Evolutionary conservation across 345 rosid genomes (phyloP).

Genomic region (Gossypium herbaceum): DNA sequence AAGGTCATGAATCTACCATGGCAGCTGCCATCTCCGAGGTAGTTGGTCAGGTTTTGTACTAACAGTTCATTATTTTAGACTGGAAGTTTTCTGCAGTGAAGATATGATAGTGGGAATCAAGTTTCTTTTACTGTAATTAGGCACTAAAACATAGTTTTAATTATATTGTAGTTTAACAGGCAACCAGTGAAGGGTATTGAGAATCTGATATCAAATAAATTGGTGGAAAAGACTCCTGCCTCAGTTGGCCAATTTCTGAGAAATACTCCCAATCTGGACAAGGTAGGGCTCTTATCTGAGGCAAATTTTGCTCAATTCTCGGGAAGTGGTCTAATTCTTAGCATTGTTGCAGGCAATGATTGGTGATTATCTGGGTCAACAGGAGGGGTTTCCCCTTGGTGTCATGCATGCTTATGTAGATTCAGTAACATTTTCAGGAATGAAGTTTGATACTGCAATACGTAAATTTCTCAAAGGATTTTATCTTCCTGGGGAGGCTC

Average conservation of each 20-base stretch:
- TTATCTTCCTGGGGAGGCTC: constrained; percentile 97
- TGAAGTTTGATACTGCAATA: constrained; percentile 83
- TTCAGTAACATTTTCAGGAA: constrained; percentile 75
- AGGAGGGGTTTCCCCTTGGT: constrained; percentile 89
- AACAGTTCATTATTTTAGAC: background rate
- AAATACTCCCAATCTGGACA: constrained; percentile 62
- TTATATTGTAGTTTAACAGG: constrained; percentile 81
- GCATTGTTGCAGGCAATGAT: constrained; percentile 71
- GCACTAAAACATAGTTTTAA: constrained; percentile 23
- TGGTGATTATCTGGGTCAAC: constrained; percentile 95
- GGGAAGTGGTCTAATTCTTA: constrained; percentile 31
- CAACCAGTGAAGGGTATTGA: constrained; percentile 70
- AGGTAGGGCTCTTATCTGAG: constrained; percentile 45
- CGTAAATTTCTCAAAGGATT: constrained; percentile 92
- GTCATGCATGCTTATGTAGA: constrained; percentile 98
- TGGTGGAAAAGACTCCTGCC: constrained; percentile 70
- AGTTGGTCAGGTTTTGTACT: constrained; percentile 20
- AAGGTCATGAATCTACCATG: constrained; percentile 89
- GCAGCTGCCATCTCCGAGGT: constrained; percentile 92
- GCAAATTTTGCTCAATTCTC: constrained; percentile 14
- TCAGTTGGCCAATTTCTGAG: constrained; percentile 85
- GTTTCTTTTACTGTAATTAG: constrained; percentile 4
- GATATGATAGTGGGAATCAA: background rate
- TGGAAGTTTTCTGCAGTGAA: background rate
- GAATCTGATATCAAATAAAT: constrained; percentile 64